Base-by-base conservation (phyloP, 1,139 yeast genomes). In the Hansenula sp. region DNA sequence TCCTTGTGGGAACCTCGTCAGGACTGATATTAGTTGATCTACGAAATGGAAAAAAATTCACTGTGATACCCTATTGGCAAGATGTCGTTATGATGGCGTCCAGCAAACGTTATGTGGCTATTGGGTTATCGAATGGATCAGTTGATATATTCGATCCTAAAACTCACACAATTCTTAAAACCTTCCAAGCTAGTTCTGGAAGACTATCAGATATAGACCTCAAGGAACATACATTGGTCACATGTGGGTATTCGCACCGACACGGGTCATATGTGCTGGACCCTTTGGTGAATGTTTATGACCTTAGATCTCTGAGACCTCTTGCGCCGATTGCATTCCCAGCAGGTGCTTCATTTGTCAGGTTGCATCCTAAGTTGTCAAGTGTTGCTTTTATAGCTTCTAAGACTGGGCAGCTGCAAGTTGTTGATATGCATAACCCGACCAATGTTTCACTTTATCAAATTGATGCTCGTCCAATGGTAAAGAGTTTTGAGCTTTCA, bases 321-420 rank as follows among this genome's bases (percentile, higher is more conserved):
- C 64, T 85, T 44, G 73, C 96, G 0, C 97, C 98, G 2, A 71
- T 91, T 4, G 82, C 96, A 2, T 90, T 90, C 61, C 88, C 96
- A 0, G 84, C 90, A 0, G 98, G 98, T 5, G 97, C 98, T 1
- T 76, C 88, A 7, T 85, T 78, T 60, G 94, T 86, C 1, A 75
- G 85, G 41, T 74, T 91, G 51, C 98, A 91, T 64, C 97, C 98
- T 4, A 86, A 86, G 50, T 65, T 90, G 46, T 86, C 97, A 12
- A 86, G 89, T 36, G 81, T 87, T 41, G 77, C 90, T 37, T 65
- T 90, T 11, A 80, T 88, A 17, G 84, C 89, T 0, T 85, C 96
- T 0, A 74, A 74, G 17, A 64, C 77, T 27, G 99, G 99, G 9
- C 94, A 88, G 50, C 68, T 94, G 47, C 96, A 90, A 57, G 82